Evolutionary conservation across 352 stramenopile genomes (phyloP), one percentile per base, ranked within the genome.

Genomic region (Phytophthora pluvialis): DNA sequence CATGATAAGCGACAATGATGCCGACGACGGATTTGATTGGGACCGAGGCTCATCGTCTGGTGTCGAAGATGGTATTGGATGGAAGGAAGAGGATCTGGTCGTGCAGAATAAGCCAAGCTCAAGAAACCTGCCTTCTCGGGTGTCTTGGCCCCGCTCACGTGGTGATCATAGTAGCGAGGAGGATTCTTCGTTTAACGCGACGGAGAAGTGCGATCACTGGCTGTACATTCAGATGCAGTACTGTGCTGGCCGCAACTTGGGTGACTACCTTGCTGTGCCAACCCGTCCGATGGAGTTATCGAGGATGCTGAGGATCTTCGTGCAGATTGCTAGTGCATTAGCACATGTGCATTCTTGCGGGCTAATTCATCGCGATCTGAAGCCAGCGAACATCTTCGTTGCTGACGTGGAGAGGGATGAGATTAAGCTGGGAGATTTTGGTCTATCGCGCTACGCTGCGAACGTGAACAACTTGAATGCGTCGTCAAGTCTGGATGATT

Each of bases 151-250:
- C 31, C 45, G 16, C 26, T 63, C 63, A 4, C 61, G 55, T 31
- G 50, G 38, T 60, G 49, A 59, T 49, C 56, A 50, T n/a, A 56
- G 45, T 5, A 71, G 43, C 21, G 72, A 73, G 18, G 80, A 81
- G 35, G 78, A 92, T 51, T 74, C 80, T 11, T 83, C 80, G 0
- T 76, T 72, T 9, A 78, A 83, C 36, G 72, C 78, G 2, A 47
- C 60, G 15, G 80, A 91, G 48, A 80, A 76, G 31, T 93, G 82
- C 61, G 89, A 96, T 46, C 89, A 97, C 60, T 93, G 86, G 84
- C 62, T 98, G 49, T 98, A 95, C 62, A 98, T 98, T 47, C 90
- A 98, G 64, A 98, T 98, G 91, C 87, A 93, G 55, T 96, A 96
- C 69, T 98, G 90, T 70, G 87, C 87, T 15, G 83, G 79, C 1